phyloP scores from a whole-genome alignment of 768 basidiomycete species.

The Antrodiella citrinella region DNA sequence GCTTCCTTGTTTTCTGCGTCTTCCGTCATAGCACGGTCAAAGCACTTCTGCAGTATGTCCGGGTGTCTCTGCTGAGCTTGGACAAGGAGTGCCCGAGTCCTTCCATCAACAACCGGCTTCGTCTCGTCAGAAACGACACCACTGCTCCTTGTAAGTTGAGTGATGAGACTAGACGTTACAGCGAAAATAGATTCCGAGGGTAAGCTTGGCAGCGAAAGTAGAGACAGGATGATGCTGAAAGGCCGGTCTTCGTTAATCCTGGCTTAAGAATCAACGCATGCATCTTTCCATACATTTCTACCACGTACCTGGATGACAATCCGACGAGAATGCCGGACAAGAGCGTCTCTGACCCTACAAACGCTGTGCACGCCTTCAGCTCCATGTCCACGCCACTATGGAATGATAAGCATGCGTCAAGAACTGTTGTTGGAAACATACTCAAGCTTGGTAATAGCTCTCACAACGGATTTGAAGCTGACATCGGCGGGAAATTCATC shows the following conservation, averaged over 20 bases:
- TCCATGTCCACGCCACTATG: slow-evolving; percentile 41
- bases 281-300: no score
- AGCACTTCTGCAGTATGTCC: slow-evolving; percentile 33
- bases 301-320: not conserved
- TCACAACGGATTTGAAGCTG: slow-evolving; percentile 23
- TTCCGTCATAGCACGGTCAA: slow-evolving; percentile 28
- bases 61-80: slow-evolving; percentile 62
- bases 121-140: not conserved
- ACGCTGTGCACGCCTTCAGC: slow-evolving; percentile 33
- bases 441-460: slow-evolving; percentile 36
- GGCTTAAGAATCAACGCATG: slow-evolving; percentile 2
- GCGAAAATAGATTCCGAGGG: slow-evolving; percentile 15
- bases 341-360: slow-evolving; percentile 50
- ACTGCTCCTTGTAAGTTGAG: slow-evolving; percentile 5
- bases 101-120: slow-evolving; percentile 1
- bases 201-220: slow-evolving; percentile 22
- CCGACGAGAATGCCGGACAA: slow-evolving; percentile 38
- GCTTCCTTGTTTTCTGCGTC: slow-evolving; percentile 27
- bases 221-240: slow-evolving; percentile 20
- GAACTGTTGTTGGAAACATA: slow-evolving; percentile 25
- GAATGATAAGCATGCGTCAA: not conserved
- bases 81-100: slow-evolving; percentile 33
- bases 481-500: slow-evolving; percentile 33
- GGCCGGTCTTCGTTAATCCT: slow-evolving; percentile 27
- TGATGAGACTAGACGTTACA: slow-evolving; percentile 11